Percentiles rank a stretch among this genome's conserved stretches.
Evolutionary conservation across 164 flowering plant genomes (phyloP).

Genomic region (Magnolia kwangsiensis): DNA sequence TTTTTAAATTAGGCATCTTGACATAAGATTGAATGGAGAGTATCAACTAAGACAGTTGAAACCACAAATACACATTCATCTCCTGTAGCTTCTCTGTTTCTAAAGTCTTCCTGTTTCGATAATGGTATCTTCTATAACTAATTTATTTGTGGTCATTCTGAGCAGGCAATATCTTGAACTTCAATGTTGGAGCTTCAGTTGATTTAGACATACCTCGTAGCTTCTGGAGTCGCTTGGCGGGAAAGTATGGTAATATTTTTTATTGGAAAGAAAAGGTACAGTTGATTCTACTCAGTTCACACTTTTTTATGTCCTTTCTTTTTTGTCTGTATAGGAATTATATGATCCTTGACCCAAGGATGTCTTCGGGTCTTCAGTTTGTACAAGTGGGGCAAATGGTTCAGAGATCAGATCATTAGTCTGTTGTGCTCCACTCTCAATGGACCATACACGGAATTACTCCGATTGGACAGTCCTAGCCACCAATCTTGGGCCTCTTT

Average conservation of each 20-base stretch:
- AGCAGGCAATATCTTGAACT: constrained; percentile 84
- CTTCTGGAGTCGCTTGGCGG: constrained; percentile 95
- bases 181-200: constrained; percentile 83
- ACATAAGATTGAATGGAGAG: not conserved
- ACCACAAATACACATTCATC: not conserved
- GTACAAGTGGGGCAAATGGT: not conserved
- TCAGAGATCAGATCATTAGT: too few species aligned
- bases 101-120: not conserved
- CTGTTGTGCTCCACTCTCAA: too few species aligned
- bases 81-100: not conserved
- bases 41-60: not conserved
- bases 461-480: too few species aligned
- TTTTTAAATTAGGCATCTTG: not conserved
- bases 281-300: not conserved
- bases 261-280: constrained; percentile 94
- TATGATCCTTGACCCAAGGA: not conserved
- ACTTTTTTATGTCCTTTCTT: too few species aligned
- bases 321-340: not conserved
- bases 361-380: not conserved
- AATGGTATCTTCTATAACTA: not conserved
- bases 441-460: too few species aligned
- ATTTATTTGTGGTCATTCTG: not conserved
- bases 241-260: constrained; percentile 92
- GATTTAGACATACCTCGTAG: constrained; percentile 91
- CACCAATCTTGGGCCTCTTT: too few species aligned